Percentiles rank a stretch among this genome's conserved stretches.
These are phyloP conservation scores for Ophiosphaerella narmari DNA, from an alignment of 2,329 filamentous ascomycete genomes.

Conservation along the genomic window DNA sequence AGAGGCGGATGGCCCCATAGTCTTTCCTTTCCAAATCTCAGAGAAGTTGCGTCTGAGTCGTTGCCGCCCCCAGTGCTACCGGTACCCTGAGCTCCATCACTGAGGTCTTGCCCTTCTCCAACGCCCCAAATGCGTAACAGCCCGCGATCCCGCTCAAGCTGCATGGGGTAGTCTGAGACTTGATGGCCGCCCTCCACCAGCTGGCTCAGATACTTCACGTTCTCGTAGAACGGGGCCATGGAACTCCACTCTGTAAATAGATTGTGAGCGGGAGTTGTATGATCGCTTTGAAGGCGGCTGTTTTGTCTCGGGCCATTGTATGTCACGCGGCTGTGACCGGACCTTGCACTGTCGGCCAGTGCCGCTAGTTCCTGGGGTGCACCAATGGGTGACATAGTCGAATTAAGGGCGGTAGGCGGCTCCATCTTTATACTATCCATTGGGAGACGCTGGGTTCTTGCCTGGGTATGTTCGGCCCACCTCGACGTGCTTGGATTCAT, in stretches of 20 bases:
- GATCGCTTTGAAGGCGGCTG: constrained; percentile 71
- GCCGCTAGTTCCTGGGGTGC: too few species aligned
- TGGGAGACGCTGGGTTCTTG: too few species aligned
- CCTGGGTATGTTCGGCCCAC: too few species aligned
- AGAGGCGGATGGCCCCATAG: constrained; percentile 48
- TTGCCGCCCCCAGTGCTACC: too few species aligned
- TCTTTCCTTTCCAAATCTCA: constrained; percentile 48
- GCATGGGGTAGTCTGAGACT: constrained; percentile 68
- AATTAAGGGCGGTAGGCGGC: too few species aligned
- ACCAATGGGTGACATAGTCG: too few species aligned
- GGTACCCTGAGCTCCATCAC: constrained; percentile 38
- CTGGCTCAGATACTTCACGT: constrained; percentile 60
- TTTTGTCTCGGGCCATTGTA: constrained; percentile 10
- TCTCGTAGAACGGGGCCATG: too few species aligned
- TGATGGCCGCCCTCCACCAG: too few species aligned
- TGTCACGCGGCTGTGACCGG: too few species aligned
- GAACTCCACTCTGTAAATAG: constrained; percentile 64
- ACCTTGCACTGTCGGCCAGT: too few species aligned
- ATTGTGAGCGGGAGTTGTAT: constrained; percentile 85
- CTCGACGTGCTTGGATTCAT: too few species aligned
- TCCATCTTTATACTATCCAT: too few species aligned
- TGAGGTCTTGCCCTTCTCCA: constrained; percentile 65
- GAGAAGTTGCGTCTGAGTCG: constrained; percentile 33
- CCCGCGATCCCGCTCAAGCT: constrained; percentile 74
- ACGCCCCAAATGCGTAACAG: constrained; percentile 76